Evolutionary conservation across 768 basidiomycete genomes (phyloP).

Genomic region (Butyriboletus loyo): DNA sequence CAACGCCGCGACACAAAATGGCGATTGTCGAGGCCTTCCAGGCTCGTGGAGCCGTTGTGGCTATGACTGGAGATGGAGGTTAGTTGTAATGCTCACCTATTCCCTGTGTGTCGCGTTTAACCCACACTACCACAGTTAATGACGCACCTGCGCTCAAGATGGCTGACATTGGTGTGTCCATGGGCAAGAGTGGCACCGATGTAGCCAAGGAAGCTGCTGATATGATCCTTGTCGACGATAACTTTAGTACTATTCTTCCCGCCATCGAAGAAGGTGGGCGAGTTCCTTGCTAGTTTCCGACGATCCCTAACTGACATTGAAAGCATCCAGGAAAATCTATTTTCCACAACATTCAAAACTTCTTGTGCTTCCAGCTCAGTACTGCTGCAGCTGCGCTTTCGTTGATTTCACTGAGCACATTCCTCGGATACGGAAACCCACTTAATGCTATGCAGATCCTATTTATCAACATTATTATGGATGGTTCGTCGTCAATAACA

Average conservation of each 20-base stretch:
- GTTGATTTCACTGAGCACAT: constrained; percentile 92
- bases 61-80: constrained; percentile 98
- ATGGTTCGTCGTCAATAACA: constrained; percentile 50
- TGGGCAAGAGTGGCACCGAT: constrained; percentile 98
- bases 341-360: constrained; percentile 99
- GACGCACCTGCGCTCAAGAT: constrained; percentile 96
- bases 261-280: constrained; percentile 86
- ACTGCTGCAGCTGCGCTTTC: constrained; percentile 95
- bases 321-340: constrained; percentile 77
- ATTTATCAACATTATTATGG: constrained; percentile 99
- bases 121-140: constrained; percentile 54
- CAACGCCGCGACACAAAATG: constrained; percentile 98
- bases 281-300: neutral
- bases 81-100: constrained; percentile 36
- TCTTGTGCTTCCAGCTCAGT: constrained; percentile 93
- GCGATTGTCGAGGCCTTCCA: constrained; percentile 94
- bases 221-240: constrained; percentile 95
- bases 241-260: constrained; percentile 91
- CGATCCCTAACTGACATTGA: neutral
- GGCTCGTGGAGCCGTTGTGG: constrained; percentile 82
- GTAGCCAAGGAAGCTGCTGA: constrained; percentile 98
- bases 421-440: constrained; percentile 86
- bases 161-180: constrained; percentile 97
- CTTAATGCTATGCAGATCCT: constrained; percentile 98
- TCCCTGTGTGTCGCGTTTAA: neutral